Evolutionary conservation across 495 filamentous ascomycete species (phyloP).

Genomic region (Hypoxylon rickii): DNA sequence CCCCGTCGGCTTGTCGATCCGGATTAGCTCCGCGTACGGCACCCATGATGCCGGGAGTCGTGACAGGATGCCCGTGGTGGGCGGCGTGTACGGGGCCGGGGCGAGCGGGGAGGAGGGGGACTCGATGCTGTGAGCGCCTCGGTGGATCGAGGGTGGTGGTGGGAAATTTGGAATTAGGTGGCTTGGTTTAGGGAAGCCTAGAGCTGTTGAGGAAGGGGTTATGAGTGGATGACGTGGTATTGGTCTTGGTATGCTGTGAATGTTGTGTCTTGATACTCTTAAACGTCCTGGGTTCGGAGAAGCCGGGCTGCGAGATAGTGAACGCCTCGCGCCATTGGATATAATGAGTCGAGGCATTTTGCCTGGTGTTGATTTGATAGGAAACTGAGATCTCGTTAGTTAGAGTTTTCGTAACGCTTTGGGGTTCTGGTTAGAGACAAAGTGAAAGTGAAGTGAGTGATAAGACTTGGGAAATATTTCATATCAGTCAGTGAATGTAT

Average conservation of each 20-base stretch:
- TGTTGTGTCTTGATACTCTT: conserved; percentile 9
- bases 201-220: conserved; percentile 4
- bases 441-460: neutral
- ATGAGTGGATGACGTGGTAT: neutral
- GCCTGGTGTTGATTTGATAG: neutral
- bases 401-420: neutral
- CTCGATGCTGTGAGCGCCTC: conserved; percentile 31
- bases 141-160: conserved; percentile 6
- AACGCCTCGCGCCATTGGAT: conserved; percentile 3
- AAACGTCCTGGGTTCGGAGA: neutral
- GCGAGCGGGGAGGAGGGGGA: conserved; percentile 21
- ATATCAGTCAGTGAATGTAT: too few species aligned
- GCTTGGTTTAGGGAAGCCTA: conserved; percentile 29
- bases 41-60: conserved; percentile 74
- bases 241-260: conserved; percentile 5
- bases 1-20: conserved; percentile 92
- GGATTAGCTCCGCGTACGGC: conserved; percentile 90
- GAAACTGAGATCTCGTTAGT: conserved; percentile 17
- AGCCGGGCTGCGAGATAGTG: neutral
- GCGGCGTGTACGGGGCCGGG: conserved; percentile 61
- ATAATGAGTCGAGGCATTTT: conserved; percentile 12
- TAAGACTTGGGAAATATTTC: too few species aligned
- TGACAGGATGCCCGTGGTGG: conserved; percentile 77
- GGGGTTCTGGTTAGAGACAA: neutral
- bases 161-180: conserved; percentile 16